These are phyloP conservation scores for Phlyctochytrium bullatum DNA, from an alignment of 192 early-diverging fungal genomes.

Conservation along the genomic window DNA sequence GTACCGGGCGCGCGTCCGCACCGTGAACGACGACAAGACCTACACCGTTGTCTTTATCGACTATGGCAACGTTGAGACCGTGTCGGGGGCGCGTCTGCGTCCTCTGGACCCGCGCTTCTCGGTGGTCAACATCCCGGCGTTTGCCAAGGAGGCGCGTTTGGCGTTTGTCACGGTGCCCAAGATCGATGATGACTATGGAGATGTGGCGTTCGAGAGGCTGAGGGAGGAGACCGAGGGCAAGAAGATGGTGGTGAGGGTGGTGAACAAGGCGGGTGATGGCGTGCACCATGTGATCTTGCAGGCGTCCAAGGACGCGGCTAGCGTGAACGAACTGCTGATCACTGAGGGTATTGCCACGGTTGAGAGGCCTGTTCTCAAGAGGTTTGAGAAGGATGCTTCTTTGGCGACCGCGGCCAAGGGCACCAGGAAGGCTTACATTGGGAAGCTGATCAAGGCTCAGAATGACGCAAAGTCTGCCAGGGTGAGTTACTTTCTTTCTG, in stretches of 20 bases:
- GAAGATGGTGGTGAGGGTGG: conserved; percentile 35
- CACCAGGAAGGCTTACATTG: conserved; percentile 56
- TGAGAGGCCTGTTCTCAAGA: conserved; percentile 32
- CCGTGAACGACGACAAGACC: conserved; percentile 56
- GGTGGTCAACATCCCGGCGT: conserved; percentile 51
- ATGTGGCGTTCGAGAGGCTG: conserved; percentile 70
- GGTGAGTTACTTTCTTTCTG: conserved; percentile 28
- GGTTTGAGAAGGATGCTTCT: conserved; percentile 37
- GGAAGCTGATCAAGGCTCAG: conserved; percentile 62
- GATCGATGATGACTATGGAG: conserved; percentile 69
- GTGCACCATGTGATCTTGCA: conserved; percentile 39
- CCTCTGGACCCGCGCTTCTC: conserved; percentile 72
- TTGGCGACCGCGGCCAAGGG: conserved; percentile 22
- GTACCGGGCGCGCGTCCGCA: conserved; percentile 83
- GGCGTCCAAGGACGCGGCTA: conserved; percentile 12
- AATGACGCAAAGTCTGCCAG: conserved; percentile 67
- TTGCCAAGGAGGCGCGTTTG: conserved; percentile 79
- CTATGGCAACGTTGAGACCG: conserved; percentile 89
- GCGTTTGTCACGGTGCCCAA: conserved; percentile 73
- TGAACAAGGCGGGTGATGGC: conserved; percentile 27
- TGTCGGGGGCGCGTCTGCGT: conserved; percentile 68
- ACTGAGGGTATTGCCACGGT: conserved; percentile 41
- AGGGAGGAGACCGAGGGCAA: conserved; percentile 57
- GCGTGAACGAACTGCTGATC: conserved; percentile 44
- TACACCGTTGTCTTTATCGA: conserved; percentile 85